These are phyloP conservation scores for Giardia duodenalis DNA, from an alignment of 208 protist genomes.

Conservation along the genomic window DNA sequence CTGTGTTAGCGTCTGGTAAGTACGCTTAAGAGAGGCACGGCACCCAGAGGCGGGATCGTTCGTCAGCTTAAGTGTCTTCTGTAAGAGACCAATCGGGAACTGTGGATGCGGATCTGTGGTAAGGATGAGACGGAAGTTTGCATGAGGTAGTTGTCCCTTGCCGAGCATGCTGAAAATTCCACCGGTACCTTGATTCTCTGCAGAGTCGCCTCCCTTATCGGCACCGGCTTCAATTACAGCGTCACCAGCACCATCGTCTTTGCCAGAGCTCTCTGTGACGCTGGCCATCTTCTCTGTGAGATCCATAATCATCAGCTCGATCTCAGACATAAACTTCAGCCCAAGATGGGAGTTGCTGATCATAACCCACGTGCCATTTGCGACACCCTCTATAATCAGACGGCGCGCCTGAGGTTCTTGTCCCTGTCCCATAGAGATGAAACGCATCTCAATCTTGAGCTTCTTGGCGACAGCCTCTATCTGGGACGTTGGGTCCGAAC, in stretches of 20 bases:
- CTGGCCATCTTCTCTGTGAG: background rate
- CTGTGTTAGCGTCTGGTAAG: constrained; percentile 79
- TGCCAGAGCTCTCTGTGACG: background rate
- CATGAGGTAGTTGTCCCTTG: constrained; percentile 18
- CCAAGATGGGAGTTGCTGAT: constrained; percentile 65
- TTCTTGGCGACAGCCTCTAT: constrained; percentile 79
- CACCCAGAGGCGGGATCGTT: constrained; percentile 87
- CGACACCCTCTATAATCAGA: constrained; percentile 51
- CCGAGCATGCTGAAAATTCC: constrained; percentile 42
- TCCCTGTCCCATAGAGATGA: constrained; percentile 88
- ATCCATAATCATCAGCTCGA: constrained; percentile 38
- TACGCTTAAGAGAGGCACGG: constrained; percentile 76
- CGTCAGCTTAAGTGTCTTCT: constrained; percentile 89
- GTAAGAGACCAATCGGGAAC: constrained; percentile 63
- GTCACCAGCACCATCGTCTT: background rate
- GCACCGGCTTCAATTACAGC: background rate
- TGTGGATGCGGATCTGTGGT: constrained; percentile 54
- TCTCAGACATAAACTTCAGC: constrained; percentile 53
- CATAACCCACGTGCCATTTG: constrained; percentile 59
- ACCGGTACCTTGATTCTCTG: background rate
- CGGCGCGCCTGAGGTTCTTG: constrained; percentile 80
- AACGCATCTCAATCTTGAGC: constrained; percentile 49
- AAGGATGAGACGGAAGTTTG: constrained; percentile 60
- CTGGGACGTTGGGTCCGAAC: constrained; percentile 76
- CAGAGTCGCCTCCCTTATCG: background rate